Base-by-base conservation (phyloP, 768 basidiomycete species). In the Ramaria sp. region DNA sequence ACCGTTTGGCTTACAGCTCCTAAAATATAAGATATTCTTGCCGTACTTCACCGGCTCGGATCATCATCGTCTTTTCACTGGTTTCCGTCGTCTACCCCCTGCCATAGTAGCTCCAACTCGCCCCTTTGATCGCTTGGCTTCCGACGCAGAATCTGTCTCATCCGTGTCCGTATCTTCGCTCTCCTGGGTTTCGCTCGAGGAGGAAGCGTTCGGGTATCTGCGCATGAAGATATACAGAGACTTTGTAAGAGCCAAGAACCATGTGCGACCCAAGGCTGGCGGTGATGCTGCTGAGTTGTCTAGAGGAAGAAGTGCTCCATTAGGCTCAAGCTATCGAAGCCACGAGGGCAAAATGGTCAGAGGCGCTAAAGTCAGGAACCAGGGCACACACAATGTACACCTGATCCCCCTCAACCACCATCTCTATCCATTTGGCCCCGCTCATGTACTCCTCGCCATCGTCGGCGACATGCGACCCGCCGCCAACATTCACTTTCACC, bases 341-440 rank as follows among this genome's bases (percentile, higher is more conserved):
- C 15, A 46, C 13, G 20, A 24, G 12, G 27, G 24, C 27, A 49
- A 17, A n/a, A 41, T 41, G 20, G n/a, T 45, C 51, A 50, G 33
- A 33, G 46, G 38, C 43, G 34, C 34, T 13, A 37, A 13, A 4
- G 9, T 30, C 17, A 33, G 42, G 53, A 48, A 42, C 42, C 31
- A 42, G 13, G 3, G 38, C 48, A 77, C 86, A 68, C 66, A 90
- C 88, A 57, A 91, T 75, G 70, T 79, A 92, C 41, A 92, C 88
- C 38, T 83, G 66, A 43, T 78, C 72, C 45, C 82, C 82, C 58
- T 91, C 86, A 11, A 94, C 91, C 19, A 91, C 75, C 82, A 91
- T 82, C 59, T 92, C 89, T 58, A 91, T 72, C 70, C 71, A 77
- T 66, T 76, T 79, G 7, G 75, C 78, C 31, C 69, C 67, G 22